Conservation (phyloP, 2,329 filamentous ascomycete species). For the Aspergillus alliaceus region DNA sequence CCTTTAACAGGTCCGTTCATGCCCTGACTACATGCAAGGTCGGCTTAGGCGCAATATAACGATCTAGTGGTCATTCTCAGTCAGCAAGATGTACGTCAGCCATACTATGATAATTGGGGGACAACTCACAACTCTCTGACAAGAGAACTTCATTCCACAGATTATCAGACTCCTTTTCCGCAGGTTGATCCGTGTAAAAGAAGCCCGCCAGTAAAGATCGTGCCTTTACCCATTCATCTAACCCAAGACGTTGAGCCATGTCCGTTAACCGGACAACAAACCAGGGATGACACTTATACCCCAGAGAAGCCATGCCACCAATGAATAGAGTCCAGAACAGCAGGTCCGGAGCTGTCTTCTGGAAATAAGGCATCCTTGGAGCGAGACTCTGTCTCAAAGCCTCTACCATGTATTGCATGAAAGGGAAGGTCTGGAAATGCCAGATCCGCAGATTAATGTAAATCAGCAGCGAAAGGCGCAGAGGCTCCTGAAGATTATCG, state of each 20-base stretch:
- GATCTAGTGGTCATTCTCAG: too few species aligned
- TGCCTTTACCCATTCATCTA: not conserved
- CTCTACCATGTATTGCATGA: conserved; percentile 8
- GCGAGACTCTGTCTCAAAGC: conserved; percentile 8
- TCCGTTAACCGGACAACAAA: conserved; percentile 12
- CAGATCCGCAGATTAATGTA: conserved; percentile 15
- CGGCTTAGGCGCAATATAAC: too few species aligned
- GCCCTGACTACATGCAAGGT: too few species aligned
- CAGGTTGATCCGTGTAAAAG: not conserved
- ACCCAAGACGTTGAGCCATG: not conserved
- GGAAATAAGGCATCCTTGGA: not conserved
- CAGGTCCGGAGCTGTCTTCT: not conserved
- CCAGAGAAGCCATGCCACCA: conserved; percentile 17
- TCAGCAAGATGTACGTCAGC: too few species aligned
- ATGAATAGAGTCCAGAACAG: conserved; percentile 18
- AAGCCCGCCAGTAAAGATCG: not conserved
- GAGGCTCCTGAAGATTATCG: conserved; percentile 15
- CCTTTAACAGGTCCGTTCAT: too few species aligned
- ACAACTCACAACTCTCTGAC: not conserved
- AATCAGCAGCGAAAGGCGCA: conserved; percentile 12
- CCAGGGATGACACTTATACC: conserved; percentile 11
- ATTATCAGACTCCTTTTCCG: not conserved
- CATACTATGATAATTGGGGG: too few species aligned
- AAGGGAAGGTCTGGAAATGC: conserved; percentile 15
- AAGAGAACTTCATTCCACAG: not conserved